Evolutionary conservation across 345 rosid genomes (phyloP).

Genomic region (Boechera retrofracta): DNA sequence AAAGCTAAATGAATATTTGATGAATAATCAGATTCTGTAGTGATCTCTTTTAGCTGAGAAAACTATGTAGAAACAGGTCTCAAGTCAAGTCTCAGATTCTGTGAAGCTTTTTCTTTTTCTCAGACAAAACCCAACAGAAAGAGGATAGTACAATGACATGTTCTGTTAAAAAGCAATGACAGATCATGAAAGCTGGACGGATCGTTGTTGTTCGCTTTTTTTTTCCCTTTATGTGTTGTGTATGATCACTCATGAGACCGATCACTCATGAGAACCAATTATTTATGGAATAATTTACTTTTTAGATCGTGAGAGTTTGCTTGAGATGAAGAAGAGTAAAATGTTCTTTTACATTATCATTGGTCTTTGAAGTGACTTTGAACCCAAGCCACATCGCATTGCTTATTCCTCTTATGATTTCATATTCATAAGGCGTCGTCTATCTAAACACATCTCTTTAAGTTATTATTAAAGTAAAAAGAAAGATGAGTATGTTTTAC

Average conservation of each 20-base stretch:
- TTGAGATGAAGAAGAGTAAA: slow-evolving; percentile 38
- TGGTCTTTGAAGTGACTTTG: slow-evolving; percentile 40
- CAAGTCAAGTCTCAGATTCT: slow-evolving; percentile 3
- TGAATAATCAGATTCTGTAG: slow-evolving; percentile 12
- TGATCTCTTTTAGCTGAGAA: slow-evolving; percentile 28
- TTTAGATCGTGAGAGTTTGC: slow-evolving; percentile 40
- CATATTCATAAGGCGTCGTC: slow-evolving; percentile 5
- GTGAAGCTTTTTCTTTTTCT: neutral
- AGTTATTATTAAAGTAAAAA: slow-evolving; percentile 20
- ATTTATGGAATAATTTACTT: slow-evolving; percentile 15
- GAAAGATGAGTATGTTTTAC: slow-evolving; percentile 16
- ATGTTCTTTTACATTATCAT: slow-evolving; percentile 39
- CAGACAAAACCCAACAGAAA: slow-evolving; percentile 36
- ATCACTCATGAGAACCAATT: slow-evolving; percentile 33
- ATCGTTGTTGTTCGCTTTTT: slow-evolving; percentile 30
- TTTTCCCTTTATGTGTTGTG: slow-evolving; percentile 14
- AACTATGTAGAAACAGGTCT: slow-evolving; percentile 14
- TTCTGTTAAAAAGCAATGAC: slow-evolving; percentile 34
- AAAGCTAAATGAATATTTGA: neutral
- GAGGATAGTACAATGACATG: slow-evolving; percentile 19
- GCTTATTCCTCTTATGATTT: slow-evolving; percentile 3
- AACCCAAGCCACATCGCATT: slow-evolving; percentile 36
- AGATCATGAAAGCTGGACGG: slow-evolving; percentile 42
- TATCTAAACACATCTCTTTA: slow-evolving; percentile 9
- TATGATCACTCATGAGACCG: slow-evolving; percentile 33